Evolutionary conservation across 2,329 filamentous ascomycete genomes (phyloP).

Genomic region (Zopfia rhizophila): DNA sequence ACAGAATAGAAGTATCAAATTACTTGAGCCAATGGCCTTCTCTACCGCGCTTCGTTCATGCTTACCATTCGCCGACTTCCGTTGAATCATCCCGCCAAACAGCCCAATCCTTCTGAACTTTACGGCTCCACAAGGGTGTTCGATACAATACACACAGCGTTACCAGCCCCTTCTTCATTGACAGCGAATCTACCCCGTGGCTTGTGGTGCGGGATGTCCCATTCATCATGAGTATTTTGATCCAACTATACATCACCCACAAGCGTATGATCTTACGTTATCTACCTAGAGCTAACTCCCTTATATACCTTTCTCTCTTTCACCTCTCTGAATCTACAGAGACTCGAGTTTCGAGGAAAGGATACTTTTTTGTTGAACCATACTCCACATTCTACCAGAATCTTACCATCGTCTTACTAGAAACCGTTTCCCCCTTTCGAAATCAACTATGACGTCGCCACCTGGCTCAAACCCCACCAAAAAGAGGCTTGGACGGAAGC

Average conservation of each 20-base stretch:
- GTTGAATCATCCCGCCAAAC: slow-evolving; percentile 4
- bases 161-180: not conserved
- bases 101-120: slow-evolving; percentile 6
- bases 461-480: slow-evolving; percentile 33
- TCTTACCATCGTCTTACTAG: too few relatives aligned
- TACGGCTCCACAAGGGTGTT: slow-evolving; percentile 15
- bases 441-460: slow-evolving; percentile 32
- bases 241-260: slow-evolving; percentile 8
- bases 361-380: too few relatives aligned
- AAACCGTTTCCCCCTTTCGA: too few relatives aligned
- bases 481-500: slow-evolving; percentile 41
- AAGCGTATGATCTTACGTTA: slow-evolving; percentile 10
- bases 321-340: slow-evolving; percentile 3
- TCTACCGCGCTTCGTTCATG: slow-evolving; percentile 8
- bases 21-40: slow-evolving; percentile 3
- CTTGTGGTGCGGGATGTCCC: slow-evolving; percentile 8
- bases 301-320: slow-evolving; percentile 17
- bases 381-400: too few relatives aligned
- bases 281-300: slow-evolving; percentile 1
- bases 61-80: slow-evolving; percentile 13
- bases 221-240: slow-evolving; percentile 1
- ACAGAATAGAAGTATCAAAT: too few relatives aligned
- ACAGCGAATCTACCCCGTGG: not conserved
- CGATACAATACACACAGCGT: slow-evolving; percentile 10
- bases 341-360: too few relatives aligned